These are phyloP conservation scores for Penicillium sp. DNA, from an alignment of 2,329 filamentous ascomycete genomes.

Conservation along the genomic window DNA sequence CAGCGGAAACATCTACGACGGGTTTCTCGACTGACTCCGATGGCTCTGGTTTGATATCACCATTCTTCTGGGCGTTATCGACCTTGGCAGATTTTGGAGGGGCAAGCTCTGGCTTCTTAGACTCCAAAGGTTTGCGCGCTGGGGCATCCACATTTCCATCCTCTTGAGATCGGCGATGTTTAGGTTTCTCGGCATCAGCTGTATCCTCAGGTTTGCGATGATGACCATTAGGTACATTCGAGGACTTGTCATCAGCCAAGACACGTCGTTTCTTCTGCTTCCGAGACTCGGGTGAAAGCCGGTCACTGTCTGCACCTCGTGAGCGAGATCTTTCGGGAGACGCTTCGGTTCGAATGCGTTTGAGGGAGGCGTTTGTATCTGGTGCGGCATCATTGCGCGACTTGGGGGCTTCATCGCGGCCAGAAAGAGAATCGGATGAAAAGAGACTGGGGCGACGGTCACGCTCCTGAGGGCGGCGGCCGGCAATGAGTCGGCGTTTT, in stretches of 20 bases:
- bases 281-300: conserved; percentile 33
- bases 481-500: conserved; percentile 43
- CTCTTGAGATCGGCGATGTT: conserved; percentile 16
- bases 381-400: conserved; percentile 29
- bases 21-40: conserved; percentile 27
- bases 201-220: conserved; percentile 28
- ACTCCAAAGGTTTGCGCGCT: conserved; percentile 10
- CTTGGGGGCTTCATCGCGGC: conserved; percentile 38
- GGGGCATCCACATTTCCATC: conserved; percentile 13
- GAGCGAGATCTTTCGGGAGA: conserved; percentile 43
- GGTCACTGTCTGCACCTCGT: conserved; percentile 33
- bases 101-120: conserved; percentile 12
- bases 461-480: conserved; percentile 41
- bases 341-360: conserved; percentile 43
- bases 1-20: conserved; percentile 32
- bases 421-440: conserved; percentile 42
- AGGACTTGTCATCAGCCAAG: conserved; percentile 38
- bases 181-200: conserved; percentile 20
- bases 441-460: conserved; percentile 38
- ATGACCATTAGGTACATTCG: conserved; percentile 32
- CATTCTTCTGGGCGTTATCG: conserved; percentile 12
- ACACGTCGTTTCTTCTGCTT: conserved; percentile 48
- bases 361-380: conserved; percentile 31
- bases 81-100: conserved; percentile 11
- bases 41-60: conserved; percentile 35